These are phyloP conservation scores for Sclerotinia spermophila DNA, from an alignment of 2,329 filamentous ascomycete species.

Conservation along the genomic window DNA sequence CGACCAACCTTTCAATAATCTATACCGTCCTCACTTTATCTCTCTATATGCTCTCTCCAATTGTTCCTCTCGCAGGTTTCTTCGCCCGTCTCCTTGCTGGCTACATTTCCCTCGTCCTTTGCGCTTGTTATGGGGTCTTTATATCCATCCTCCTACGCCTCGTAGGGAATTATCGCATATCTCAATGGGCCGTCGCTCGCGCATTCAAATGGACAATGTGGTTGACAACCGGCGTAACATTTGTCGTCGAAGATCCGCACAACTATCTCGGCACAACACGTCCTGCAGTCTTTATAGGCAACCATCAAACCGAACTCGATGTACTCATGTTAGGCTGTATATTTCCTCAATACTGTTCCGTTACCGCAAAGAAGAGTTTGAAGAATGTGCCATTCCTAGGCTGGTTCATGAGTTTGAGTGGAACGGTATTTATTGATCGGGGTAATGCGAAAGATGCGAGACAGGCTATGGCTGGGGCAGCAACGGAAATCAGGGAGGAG, in stretches of 20 bases:
- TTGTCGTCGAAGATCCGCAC: constrained; percentile 67
- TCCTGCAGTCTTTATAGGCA: constrained; percentile 87
- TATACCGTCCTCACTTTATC: constrained; percentile 50
- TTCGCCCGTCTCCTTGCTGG: constrained; percentile 64
- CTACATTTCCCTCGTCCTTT: constrained; percentile 58
- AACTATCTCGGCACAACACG: constrained; percentile 54
- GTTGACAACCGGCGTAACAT: constrained; percentile 70
- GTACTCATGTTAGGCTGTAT: constrained; percentile 85
- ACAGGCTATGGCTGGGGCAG: constrained; percentile 80
- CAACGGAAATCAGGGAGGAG: constrained; percentile 69
- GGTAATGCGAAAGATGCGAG: constrained; percentile 78
- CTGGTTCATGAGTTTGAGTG: constrained; percentile 88
- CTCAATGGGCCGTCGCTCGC: constrained; percentile 81
- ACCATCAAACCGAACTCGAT: constrained; percentile 96
- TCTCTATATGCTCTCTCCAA: constrained; percentile 61
- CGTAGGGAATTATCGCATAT: constrained; percentile 67
- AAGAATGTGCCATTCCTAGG: constrained; percentile 79
- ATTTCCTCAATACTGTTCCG: constrained; percentile 87
- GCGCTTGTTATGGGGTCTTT: constrained; percentile 70
- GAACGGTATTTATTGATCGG: constrained; percentile 93
- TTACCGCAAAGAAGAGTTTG: constrained; percentile 87
- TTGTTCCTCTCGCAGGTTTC: constrained; percentile 60
- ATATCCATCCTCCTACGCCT: constrained; percentile 69
- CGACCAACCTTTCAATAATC: constrained; percentile 47
- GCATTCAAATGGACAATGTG: constrained; percentile 78